These are phyloP conservation scores for Bretschneidera sinensis DNA, from an alignment of 345 rosid genomes.

Conservation along the genomic window DNA sequence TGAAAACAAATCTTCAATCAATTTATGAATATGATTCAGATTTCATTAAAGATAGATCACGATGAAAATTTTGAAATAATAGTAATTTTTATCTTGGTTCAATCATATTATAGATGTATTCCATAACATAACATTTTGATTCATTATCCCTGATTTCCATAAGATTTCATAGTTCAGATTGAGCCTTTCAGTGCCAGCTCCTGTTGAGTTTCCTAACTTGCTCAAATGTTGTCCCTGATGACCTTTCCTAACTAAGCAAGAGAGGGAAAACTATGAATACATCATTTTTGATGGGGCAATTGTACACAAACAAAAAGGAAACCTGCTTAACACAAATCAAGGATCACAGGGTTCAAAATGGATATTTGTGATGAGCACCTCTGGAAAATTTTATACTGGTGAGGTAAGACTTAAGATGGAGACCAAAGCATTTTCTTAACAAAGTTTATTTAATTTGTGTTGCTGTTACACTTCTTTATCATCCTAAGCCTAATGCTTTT, in stretches of 20 bases:
- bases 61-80: no score
- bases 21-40: neutral
- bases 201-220: neutral
- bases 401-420: constrained; percentile 21
- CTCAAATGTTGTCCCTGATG: neutral
- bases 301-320: constrained; percentile 26
- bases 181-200: no score
- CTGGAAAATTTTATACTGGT: constrained; percentile 31
- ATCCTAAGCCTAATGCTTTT: neutral
- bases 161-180: no score
- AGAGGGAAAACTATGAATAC: constrained; percentile 28
- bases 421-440: neutral
- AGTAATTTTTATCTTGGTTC: no score
- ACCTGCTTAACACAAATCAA: constrained; percentile 23
- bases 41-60: no score
- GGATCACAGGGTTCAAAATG: constrained; percentile 25
- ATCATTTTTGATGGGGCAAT: constrained; percentile 18
- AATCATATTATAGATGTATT: no score
- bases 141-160: no score
- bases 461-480: neutral
- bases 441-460: neutral
- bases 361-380: constrained; percentile 35
- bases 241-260: constrained; percentile 24
- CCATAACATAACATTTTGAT: no score
- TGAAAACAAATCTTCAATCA: neutral